Evolutionary conservation across 345 rosid species (phyloP).

Genomic region (Angophora floribunda): DNA sequence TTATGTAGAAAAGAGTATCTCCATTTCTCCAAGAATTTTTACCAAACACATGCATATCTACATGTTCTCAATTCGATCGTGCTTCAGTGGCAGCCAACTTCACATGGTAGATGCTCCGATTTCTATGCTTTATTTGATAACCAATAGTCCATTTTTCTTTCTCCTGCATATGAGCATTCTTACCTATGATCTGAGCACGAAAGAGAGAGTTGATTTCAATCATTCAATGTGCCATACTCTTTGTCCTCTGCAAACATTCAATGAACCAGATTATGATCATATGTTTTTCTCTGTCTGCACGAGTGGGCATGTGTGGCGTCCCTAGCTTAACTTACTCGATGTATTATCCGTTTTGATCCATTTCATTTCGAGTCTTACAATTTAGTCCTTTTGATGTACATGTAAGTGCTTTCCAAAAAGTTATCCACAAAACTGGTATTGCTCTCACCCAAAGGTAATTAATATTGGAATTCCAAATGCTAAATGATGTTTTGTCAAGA

Average conservation of each 20-base stretch:
- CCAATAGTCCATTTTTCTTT: neutral
- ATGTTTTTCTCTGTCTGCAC: neutral
- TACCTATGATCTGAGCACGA: neutral
- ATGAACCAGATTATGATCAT: neutral
- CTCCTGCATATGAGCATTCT: neutral
- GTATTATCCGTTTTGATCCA: accelerated
- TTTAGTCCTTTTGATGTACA: neutral
- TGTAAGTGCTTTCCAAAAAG: neutral
- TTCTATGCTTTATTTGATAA: neutral
- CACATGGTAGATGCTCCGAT: neutral
- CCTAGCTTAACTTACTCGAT: neutral
- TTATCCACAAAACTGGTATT: neutral
- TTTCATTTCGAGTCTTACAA: neutral
- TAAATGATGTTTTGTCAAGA: neutral
- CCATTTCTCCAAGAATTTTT: neutral
- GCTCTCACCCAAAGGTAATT: neutral
- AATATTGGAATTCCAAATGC: neutral
- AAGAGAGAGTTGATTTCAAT: neutral
- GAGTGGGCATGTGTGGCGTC: neutral
- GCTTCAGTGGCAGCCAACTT: neutral
- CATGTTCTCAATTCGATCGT: neutral
- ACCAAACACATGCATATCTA: neutral
- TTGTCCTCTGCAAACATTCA: neutral
- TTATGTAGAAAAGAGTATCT: neutral
- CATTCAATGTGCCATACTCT: neutral